Base-by-base conservation (phyloP, 2,329 filamentous ascomycete species). In the Escovopsis sp. region DNA sequence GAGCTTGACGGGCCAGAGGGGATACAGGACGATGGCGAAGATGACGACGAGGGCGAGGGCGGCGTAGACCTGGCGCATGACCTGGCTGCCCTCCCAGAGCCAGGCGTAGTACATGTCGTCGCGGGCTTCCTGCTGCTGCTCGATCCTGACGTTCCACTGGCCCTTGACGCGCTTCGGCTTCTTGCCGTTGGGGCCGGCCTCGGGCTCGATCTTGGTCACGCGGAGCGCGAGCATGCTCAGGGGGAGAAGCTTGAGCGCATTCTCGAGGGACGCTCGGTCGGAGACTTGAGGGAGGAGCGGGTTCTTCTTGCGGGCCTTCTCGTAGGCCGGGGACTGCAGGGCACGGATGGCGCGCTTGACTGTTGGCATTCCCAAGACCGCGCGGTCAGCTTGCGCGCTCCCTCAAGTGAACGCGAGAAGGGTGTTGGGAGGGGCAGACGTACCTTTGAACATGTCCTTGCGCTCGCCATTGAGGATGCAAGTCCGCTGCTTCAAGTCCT, bases 391-490 rank as follows among this genome's bases (percentile, higher is more conserved):
- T 30, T 4, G 11, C 25, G 9, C 11, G 8, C 27, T 30, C 9
- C 8, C 27, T 11, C 3, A 3, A 30, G 27, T n/a, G 27, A 30
- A 15, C 14, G 15, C 29, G 10, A 20, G 10, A 16, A 11, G 27
- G n/a, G n/a, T n/a, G n/a, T n/a, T n/a, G n/a, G n/a, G 20, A 20
- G 20, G 20, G 20, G 4, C 20, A 20, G 16, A 47, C 57, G 39
- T 68, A 89, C 86, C 87, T 72, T 81, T 83, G 64, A 98, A 96
- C 84, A 98, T 93, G 50, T 98, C 89, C 66, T 94, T 96, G 55
- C 91, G 77, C 71, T 95, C 88, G 54, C 91, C 91, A 50, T 95
- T 88, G 50, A 96, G 74, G 49, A 98, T 93, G 59, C 84, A 89
- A 14, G 88, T 95, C 48, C 91, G 74, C 14, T 76, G 72, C 72